These are phyloP conservation scores for Westerdykella sp. DNA, from an alignment of 2,329 filamentous ascomycete genomes.

Conservation along the genomic window DNA sequence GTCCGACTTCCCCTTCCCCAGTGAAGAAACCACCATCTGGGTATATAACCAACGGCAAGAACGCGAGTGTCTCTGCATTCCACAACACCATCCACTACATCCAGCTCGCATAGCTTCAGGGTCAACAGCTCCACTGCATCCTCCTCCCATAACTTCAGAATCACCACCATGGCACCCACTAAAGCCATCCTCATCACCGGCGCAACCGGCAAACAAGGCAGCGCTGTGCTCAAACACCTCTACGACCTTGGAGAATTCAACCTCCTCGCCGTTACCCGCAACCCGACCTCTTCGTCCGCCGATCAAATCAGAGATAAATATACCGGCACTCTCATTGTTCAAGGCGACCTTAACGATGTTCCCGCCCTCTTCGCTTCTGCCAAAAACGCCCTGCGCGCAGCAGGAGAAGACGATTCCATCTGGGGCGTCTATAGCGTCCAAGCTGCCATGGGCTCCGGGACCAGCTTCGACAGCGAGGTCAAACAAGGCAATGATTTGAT, in stretches of 20 bases:
- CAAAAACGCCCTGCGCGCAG: constrained; percentile 31
- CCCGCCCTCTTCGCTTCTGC: constrained; percentile 47
- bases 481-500: constrained; percentile 54
- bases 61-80: not conserved
- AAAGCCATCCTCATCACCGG: constrained; percentile 42
- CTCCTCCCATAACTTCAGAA: not conserved
- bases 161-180: constrained; percentile 23
- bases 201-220: constrained; percentile 45
- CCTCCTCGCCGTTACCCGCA: constrained; percentile 57
- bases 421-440: constrained; percentile 61
- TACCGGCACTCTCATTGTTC: constrained; percentile 48
- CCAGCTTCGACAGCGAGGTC: constrained; percentile 44
- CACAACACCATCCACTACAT: constrained; percentile 26
- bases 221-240: constrained; percentile 40
- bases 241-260: constrained; percentile 38
- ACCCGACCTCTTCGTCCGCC: constrained; percentile 47
- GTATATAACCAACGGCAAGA: too few species aligned
- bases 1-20: too few species aligned
- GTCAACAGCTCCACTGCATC: constrained; percentile 1
- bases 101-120: constrained; percentile 14
- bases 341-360: constrained; percentile 52
- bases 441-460: constrained; percentile 41
- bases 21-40: too few species aligned
- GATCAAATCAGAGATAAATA: constrained; percentile 44
- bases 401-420: constrained; percentile 34